Evolutionary conservation across 2,329 filamentous ascomycete genomes (phyloP), one percentile per base, ranked within the genome.

Genomic region (Arthrobotrys entomopaga): DNA sequence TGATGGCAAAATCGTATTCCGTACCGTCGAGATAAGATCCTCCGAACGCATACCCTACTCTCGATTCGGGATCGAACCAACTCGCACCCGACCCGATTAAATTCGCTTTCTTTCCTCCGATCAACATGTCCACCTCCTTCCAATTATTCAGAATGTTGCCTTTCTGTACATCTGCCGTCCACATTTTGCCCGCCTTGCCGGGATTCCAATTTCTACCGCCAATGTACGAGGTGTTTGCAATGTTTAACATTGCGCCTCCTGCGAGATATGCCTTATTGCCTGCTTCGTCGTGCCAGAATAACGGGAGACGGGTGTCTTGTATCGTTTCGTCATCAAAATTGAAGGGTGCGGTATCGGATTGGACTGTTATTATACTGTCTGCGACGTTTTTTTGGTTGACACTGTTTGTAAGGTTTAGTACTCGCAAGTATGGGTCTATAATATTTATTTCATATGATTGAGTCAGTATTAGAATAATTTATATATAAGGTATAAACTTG

Each of bases 201-300:
- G 69, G 69, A 22, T 73, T 73, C 54, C 49, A 73, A 16, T 73
- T 50, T 5, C 61, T 49, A 13, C 50, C 48, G 19, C 11, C 48
- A 16, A 73, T 66, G 22, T 73, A 73, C 1, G 52, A 48, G 10
- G 54, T 65, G 38, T 73, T 73, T 13, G 24, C 13, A n/a, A 73
- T 65, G 26, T 61, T 20, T n/a, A 73, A 15, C n/a, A n/a, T 19
- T 1, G 61, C 60, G 24, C 69, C 69, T 4, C 65, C n/a, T 16
- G 69, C 69, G 5, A 73, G 38, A n/a, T 73, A 73, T 43, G 69
- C 69, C 26, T 73, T 73, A 3, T 57, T 66, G 2, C 43, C 69
- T 13, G 49, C 10, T 10, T 60, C 24, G 42, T 73, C 69, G 15
- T 66, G 69, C 69, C 69, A 73, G 26, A 73, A 66, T 38, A 73